phyloP scores from a whole-genome alignment of 305 asterid species.

The Striga hermonthica region DNA sequence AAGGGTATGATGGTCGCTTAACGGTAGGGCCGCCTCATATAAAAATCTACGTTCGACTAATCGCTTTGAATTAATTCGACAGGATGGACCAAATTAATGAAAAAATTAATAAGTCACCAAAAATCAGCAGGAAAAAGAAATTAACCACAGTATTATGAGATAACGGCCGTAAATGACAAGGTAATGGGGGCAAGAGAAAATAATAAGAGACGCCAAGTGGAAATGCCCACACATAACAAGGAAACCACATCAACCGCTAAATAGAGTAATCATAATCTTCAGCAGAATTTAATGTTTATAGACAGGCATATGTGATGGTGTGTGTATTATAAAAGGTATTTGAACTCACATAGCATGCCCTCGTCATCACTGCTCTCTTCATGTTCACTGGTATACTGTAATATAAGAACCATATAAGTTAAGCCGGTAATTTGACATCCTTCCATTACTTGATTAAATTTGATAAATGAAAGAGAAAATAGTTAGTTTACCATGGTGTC shows the following conservation, averaged over 20 bases:
- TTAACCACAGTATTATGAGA: slow-evolving; percentile 5
- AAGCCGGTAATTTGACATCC: slow-evolving; percentile 19
- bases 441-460: slow-evolving; percentile 9
- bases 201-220: background rate
- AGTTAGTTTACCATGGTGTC: slow-evolving; percentile 50
- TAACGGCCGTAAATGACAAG: slow-evolving; percentile 4
- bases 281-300: background rate
- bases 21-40: too few species aligned
- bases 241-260: slow-evolving; percentile 5
- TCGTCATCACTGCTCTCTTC: slow-evolving; percentile 79
- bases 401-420: slow-evolving; percentile 33
- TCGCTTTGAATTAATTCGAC: too few species aligned
- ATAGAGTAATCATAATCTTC: background rate
- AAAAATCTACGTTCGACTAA: too few species aligned
- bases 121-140: background rate
- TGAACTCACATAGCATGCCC: slow-evolving; percentile 90
- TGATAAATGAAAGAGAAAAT: slow-evolving; percentile 3
- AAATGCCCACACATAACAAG: slow-evolving; percentile 11
- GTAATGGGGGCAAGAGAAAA: background rate
- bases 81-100: too few species aligned
- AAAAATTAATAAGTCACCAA: slow-evolving; percentile 1
- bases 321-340: slow-evolving; percentile 16
- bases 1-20: too few species aligned
- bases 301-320: background rate
- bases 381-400: slow-evolving; percentile 56